Evolutionary conservation across 2,329 filamentous ascomycete genomes (phyloP).

Genomic region (Penicillium sp.): DNA sequence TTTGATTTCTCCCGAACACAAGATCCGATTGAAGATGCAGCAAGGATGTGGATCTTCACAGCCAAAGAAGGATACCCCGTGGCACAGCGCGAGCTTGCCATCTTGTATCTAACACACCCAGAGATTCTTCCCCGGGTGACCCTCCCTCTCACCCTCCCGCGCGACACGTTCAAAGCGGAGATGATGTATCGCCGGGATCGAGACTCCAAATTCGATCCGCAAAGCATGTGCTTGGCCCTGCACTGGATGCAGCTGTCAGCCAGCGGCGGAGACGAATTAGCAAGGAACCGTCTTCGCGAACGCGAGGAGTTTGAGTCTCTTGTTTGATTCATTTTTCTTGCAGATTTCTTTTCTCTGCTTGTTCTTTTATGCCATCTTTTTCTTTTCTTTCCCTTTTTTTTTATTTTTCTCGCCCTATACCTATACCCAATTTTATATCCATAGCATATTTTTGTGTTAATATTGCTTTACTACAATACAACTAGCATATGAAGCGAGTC

Average conservation of each 20-base stretch:
- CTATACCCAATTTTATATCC: constrained; percentile 15
- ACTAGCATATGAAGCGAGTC: constrained; percentile 6
- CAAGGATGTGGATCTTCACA: constrained; percentile 85
- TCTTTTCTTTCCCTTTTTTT: constrained; percentile 16
- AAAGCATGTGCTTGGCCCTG: constrained; percentile 87
- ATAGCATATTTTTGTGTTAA: not conserved
- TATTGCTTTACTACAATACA: not conserved
- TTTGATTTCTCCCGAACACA: constrained; percentile 27
- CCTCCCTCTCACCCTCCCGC: constrained; percentile 75
- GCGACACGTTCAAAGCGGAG: constrained; percentile 85
- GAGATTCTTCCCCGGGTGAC: constrained; percentile 77
- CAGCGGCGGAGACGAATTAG: constrained; percentile 79
- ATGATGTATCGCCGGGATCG: constrained; percentile 66
- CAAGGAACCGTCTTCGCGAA: constrained; percentile 76
- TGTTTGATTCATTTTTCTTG: constrained; percentile 36
- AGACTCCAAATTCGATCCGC: constrained; percentile 71
- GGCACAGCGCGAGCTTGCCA: constrained; percentile 86
- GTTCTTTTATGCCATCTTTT: constrained; percentile 10
- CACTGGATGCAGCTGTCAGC: constrained; percentile 96
- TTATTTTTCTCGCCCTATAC: constrained; percentile 1
- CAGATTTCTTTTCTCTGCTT: constrained; percentile 15
- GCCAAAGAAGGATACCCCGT: constrained; percentile 87
- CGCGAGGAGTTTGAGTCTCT: constrained; percentile 59
- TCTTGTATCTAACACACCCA: constrained; percentile 89
- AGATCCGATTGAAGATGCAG: constrained; percentile 64